These are phyloP conservation scores for Phytophthora nicotianae DNA, from an alignment of 352 stramenopile genomes.

Conservation along the genomic window DNA sequence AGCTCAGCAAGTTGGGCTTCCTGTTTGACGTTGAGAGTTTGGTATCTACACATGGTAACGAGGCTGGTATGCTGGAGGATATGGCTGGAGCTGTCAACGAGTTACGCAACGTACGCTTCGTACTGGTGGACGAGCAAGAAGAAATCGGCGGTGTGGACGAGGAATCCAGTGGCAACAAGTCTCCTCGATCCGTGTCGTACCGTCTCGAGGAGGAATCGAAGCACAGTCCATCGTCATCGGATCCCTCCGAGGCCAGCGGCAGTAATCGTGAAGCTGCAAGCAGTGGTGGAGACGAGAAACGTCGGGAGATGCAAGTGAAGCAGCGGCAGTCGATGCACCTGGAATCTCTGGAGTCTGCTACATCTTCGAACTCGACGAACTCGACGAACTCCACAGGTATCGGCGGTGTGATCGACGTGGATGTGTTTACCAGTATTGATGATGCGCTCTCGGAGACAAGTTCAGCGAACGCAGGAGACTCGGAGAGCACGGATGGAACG, in stretches of 20 bases:
- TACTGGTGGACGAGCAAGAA: slow-evolving; percentile 81
- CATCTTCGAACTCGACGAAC: slow-evolving; percentile 41
- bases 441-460: slow-evolving; percentile 62
- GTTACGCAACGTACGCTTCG: slow-evolving; percentile 79
- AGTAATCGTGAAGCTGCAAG: slow-evolving; percentile 18
- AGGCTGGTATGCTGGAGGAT: slow-evolving; percentile 88
- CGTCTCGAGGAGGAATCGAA: slow-evolving; percentile 77
- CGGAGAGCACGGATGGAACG: slow-evolving; percentile 17
- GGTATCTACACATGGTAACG: slow-evolving; percentile 87
- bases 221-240: slow-evolving; percentile 30
- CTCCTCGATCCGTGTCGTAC: slow-evolving; percentile 61
- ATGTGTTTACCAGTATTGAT: slow-evolving; percentile 81
- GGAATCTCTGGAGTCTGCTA: slow-evolving; percentile 33
- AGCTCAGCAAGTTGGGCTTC: slow-evolving; percentile 81
- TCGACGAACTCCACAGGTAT: slow-evolving; percentile 45
- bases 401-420: slow-evolving; percentile 78
- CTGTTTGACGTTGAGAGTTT: slow-evolving; percentile 87
- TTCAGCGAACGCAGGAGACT: slow-evolving; percentile 29
- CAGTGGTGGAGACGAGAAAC: slow-evolving; percentile 27
- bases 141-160: slow-evolving; percentile 43
- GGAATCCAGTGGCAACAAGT: slow-evolving; percentile 43
- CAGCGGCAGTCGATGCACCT: slow-evolving; percentile 37
- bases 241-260: slow-evolving; percentile 23
- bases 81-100: slow-evolving; percentile 86
- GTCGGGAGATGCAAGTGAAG: slow-evolving; percentile 26